A percentile compares a stretch with the other conserved stretches of the same genome.
These are phyloP conservation scores for Sanguinoderma infundibulare DNA, from an alignment of 1,284 basidiomycete genomes.

Conservation along the genomic window DNA sequence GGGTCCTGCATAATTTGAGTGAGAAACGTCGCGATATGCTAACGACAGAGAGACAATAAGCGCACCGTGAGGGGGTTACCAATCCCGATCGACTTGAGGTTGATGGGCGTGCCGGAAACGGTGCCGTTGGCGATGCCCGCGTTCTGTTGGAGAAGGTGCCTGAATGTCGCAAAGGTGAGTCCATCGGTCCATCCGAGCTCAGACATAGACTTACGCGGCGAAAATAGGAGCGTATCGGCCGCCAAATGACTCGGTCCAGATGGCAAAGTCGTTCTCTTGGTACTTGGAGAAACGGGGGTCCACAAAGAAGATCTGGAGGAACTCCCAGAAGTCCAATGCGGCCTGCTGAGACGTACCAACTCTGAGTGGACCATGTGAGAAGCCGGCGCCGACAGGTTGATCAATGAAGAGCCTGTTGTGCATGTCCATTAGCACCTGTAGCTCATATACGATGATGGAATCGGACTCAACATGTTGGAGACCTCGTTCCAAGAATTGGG, in stretches of 20 bases:
- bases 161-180: conserved; percentile 26
- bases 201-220: conserved; percentile 46
- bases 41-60: conserved; percentile 10
- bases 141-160: conserved; percentile 66
- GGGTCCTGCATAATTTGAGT: conserved; percentile 46
- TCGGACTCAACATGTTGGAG: conserved; percentile 50
- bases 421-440: conserved; percentile 2
- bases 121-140: conserved; percentile 53
- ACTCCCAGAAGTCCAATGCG: conserved; percentile 62
- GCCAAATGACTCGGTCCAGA: conserved; percentile 71
- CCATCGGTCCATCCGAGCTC: not conserved
- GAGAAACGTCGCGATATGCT: not conserved
- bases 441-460: not conserved
- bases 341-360: conserved; percentile 58
- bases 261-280: conserved; percentile 52
- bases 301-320: conserved; percentile 71
- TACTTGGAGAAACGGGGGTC: conserved; percentile 61
- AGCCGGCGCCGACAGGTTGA: conserved; percentile 68
- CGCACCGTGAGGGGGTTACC: conserved; percentile 65
- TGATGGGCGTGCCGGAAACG: conserved; percentile 52
- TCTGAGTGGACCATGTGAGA: conserved; percentile 55
- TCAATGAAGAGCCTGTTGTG: conserved; percentile 50
- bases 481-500: conserved; percentile 69
- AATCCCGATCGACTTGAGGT: conserved; percentile 68
- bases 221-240: conserved; percentile 71